phyloP scores from a whole-genome alignment of 164 flowering plant genomes.

The Cinnamomum chago region DNA sequence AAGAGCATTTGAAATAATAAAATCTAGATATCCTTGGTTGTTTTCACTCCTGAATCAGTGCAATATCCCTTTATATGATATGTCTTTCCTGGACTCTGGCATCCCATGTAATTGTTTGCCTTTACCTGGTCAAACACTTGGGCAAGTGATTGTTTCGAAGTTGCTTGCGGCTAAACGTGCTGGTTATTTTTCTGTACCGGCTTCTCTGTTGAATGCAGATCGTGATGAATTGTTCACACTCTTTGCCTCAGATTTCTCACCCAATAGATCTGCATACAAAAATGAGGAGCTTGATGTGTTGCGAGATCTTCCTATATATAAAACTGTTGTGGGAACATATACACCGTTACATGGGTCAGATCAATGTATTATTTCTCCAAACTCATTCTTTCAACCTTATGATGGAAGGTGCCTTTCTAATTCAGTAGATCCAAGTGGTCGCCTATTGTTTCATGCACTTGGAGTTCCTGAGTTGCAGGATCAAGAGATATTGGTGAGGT shows the following conservation, averaged over 20 bases:
- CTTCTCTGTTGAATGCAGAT: conserved; percentile 43
- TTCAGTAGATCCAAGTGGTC: conserved; percentile 50
- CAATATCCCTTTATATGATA: conserved; percentile 76
- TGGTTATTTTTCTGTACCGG: conserved; percentile 69
- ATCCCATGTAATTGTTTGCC: conserved; percentile 55
- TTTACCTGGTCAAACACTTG: conserved; percentile 53
- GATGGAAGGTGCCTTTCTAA: conserved; percentile 69
- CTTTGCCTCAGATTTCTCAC: conserved; percentile 62
- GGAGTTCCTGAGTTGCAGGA: conserved; percentile 78
- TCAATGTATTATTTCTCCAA: conserved; percentile 73
- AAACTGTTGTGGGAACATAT: conserved; percentile 68
- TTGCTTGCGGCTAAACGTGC: conserved; percentile 73
- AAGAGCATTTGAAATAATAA: conserved; percentile 44
- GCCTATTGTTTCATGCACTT: conserved; percentile 55
- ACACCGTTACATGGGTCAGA: conserved; percentile 46
- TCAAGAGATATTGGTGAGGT: conserved; percentile 74
- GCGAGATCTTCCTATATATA: conserved; percentile 75
- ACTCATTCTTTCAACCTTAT: conserved; percentile 73
- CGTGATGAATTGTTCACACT: conserved; percentile 65
- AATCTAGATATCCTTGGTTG: conserved; percentile 74
- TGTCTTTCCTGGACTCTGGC: conserved; percentile 63
- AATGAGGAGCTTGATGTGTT: conserved; percentile 77
- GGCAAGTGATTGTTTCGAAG: conserved; percentile 75
- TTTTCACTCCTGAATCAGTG: conserved; percentile 79
- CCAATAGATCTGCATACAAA: conserved; percentile 45